Base-by-base conservation (phyloP, 108 stramenopile species). In the Conticribra guillardii region DNA sequence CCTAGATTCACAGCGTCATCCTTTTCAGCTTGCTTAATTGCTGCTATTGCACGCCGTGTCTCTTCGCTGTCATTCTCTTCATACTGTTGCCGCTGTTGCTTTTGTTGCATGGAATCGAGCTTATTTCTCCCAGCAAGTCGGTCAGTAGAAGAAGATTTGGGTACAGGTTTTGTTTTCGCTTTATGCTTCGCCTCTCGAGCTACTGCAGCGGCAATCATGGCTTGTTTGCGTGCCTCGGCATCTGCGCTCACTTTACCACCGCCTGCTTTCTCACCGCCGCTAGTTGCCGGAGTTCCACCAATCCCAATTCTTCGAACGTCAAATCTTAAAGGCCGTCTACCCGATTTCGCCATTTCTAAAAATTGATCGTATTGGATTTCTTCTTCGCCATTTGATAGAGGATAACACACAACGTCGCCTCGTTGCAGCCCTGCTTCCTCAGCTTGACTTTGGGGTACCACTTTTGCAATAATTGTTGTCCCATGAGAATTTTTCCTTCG, bases 131-230 rank as follows among this genome's bases (percentile, higher is more conserved):
- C 9, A 34, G 8, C 1, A 22, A 19, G 5, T 60, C 41, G 3
- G 67, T 55, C 37, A 11, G 37, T 41, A 41, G 37, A 41, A 41
- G 37, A 5, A 16, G 50, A 31, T 54, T 54, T 75, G 16, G 74
- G 31, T 5, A 71, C 65, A 9, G 62, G 54, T 47, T 85, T 89
- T 27, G 76, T 62, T 17, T 78, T 79, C 16, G 55, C 58, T 60
- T 91, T 90, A 67, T 84, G 71, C 21, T 78, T 84, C 44, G 84
- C 87, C 54, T 94, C 92, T 48, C 92, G 72, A 11, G 88, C 87
- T 73, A 91, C 92, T 0, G 88, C 92, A 21, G 92, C 92, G 0
- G 92, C 92, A 69, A 94, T 91, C 47, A 94, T 74, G 15, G 92
- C 92, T 60, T 89, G 85, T 44, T 87, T 83, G 2, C 87, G 81